These are phyloP conservation scores for Coemansia sp. DNA, from an alignment of 192 early-diverging fungal genomes.

Conservation along the genomic window DNA sequence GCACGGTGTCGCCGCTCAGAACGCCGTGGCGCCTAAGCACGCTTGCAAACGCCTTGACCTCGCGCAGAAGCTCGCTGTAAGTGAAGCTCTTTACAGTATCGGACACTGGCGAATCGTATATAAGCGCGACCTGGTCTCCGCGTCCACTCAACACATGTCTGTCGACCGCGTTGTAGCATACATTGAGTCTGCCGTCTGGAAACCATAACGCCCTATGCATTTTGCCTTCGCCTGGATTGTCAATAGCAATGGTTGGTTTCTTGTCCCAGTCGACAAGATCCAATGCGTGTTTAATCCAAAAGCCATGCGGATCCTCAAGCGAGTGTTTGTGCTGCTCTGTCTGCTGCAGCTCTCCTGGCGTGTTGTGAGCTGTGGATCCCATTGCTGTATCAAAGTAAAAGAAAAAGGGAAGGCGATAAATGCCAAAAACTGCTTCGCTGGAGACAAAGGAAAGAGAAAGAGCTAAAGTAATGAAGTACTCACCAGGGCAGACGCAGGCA, in stretches of 20 bases:
- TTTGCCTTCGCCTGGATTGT: slow-evolving; percentile 4
- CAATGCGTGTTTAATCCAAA: slow-evolving; percentile 49
- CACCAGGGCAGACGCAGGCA: no score
- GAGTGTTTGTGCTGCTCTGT: slow-evolving; percentile 31
- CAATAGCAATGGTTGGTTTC: slow-evolving; percentile 23
- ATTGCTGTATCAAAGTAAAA: background rate
- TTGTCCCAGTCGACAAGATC: slow-evolving; percentile 44
- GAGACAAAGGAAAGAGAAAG: slow-evolving; percentile 6
- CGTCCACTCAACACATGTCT: slow-evolving; percentile 65
- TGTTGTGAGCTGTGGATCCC: background rate
- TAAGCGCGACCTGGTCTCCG: slow-evolving; percentile 65
- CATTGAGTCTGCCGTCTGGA: slow-evolving; percentile 70
- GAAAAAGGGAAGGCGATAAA: background rate
- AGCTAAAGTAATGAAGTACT: background rate
- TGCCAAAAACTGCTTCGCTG: no score
- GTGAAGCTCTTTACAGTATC: slow-evolving; percentile 57
- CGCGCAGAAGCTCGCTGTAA: slow-evolving; percentile 66
- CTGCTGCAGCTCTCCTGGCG: slow-evolving; percentile 13
- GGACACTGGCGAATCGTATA: slow-evolving; percentile 75
- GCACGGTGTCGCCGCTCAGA: slow-evolving; percentile 67
- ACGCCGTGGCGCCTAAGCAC: slow-evolving; percentile 65
- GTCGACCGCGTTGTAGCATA: slow-evolving; percentile 80
- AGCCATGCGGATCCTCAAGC: slow-evolving; percentile 37
- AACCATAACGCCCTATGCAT: slow-evolving; percentile 66
- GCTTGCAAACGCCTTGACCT: slow-evolving; percentile 67